Evolutionary conservation across 2,329 filamentous ascomycete species (phyloP).

Genomic region (Neonectria hederae): DNA sequence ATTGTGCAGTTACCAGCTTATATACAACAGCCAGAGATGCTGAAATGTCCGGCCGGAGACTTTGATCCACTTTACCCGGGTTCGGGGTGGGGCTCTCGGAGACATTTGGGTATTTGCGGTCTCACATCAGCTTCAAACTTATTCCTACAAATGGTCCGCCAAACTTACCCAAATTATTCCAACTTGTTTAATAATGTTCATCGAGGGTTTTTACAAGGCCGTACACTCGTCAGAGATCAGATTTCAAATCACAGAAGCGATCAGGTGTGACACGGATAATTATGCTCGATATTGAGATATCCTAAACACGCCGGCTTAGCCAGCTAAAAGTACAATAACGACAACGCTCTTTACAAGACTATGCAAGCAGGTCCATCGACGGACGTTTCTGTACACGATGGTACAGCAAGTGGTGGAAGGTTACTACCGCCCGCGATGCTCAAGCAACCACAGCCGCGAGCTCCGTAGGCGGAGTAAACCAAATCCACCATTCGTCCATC

Average conservation of each 20-base stretch:
- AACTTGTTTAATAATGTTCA: background rate
- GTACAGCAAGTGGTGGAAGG: constrained; percentile 5
- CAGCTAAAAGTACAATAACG: constrained; percentile 22
- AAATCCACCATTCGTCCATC: constrained; percentile 1
- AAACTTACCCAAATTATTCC: background rate
- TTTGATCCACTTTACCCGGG: constrained; percentile 18
- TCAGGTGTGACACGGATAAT: background rate
- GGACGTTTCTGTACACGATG: constrained; percentile 18
- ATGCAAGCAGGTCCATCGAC: constrained; percentile 35
- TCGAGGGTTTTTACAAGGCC: background rate
- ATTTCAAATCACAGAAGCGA: background rate
- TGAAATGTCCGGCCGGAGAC: constrained; percentile 39
- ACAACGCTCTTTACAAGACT: constrained; percentile 32
- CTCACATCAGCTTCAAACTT: background rate
- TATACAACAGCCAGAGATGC: constrained; percentile 17
- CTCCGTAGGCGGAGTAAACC: constrained; percentile 27
- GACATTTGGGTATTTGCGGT: constrained; percentile 14
- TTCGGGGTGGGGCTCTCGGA: constrained; percentile 23
- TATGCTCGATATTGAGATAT: background rate
- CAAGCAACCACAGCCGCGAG: constrained; percentile 39
- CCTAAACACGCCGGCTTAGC: constrained; percentile 14
- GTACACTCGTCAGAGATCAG: background rate
- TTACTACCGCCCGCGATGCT: constrained; percentile 32
- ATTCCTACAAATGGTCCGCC: background rate
- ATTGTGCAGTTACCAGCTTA: background rate